Base-by-base conservation (phyloP, 345 rosid species). In the Eucalyptus globulus region DNA sequence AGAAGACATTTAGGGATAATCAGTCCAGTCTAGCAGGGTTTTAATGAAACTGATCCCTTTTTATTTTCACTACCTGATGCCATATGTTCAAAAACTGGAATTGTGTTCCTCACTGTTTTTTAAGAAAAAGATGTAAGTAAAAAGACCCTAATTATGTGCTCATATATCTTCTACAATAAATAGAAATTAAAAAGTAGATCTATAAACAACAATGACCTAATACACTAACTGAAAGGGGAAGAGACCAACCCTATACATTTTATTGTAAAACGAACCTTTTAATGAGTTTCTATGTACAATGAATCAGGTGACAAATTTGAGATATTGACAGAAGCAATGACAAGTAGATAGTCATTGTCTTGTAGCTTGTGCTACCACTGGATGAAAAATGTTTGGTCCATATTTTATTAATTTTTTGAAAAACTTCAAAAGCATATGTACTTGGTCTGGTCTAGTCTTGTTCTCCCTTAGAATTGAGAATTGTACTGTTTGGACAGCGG, bases 11-110 rank as follows among this genome's bases (percentile, higher is more conserved):
- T 53, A 53, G 13, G 29, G 29, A 24, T 56, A 8, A 56, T 24
- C 6, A 0, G 0, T 56, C 5, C 11, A 4, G 5, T 53, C 62
- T 56, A 56, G 0, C 0, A 0, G 0, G 1, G 1, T 21, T 56
- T 24, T 24, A 56, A 56, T 56, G 29, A 56, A 56, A 56, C 0
- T 24, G 14, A 26, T 56, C 0, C 0, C 29, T 56, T 56, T 24
- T 56, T 24, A 0, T 10, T 26, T 56, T 0, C 14, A 56, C 0
- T 24, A 24, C 62, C 4, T 24, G 29, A 56, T 56, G 29, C 29
- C 62, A 56, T 56, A 1, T 56, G 29, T 56, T 56, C 13, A 24
- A 26, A 56, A 56, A 56, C 1, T 56, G 29, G 13, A 56, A 24
- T 24, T 24, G 29, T 56, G 29, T 22, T 24, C 29, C 13, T 26